These are phyloP conservation scores for Strigomonas galati DNA, from an alignment of 208 protist species.

Conservation along the genomic window DNA sequence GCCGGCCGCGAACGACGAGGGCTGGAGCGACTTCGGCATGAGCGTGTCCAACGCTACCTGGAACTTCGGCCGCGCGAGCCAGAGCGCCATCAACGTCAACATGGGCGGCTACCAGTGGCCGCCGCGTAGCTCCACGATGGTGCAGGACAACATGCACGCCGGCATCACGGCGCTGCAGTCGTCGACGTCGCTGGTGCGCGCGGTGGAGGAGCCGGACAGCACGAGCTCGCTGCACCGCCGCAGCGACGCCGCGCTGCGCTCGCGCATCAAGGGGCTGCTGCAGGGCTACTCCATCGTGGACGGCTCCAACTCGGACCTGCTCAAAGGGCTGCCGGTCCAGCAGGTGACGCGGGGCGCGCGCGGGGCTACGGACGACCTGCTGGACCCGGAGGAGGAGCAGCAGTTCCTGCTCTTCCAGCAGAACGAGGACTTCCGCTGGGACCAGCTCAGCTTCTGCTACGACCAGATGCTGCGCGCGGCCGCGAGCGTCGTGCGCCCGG, in stretches of 20 bases:
- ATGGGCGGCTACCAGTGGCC: not conserved
- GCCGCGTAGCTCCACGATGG: not conserved
- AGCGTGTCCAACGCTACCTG: constrained; percentile 16
- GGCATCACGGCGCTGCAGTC: constrained; percentile 10
- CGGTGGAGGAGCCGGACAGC: not conserved
- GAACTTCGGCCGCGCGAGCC: constrained; percentile 17
- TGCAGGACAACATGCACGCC: not conserved
- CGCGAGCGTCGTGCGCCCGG: constrained; percentile 15
- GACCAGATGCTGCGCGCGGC: constrained; percentile 54
- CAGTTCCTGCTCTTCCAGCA: constrained; percentile 30
- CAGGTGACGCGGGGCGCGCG: no score
- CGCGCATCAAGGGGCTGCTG: not conserved
- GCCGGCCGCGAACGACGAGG: not conserved
- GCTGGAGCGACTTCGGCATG: constrained; percentile 27
- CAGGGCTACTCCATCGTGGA: not conserved
- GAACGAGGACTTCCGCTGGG: constrained; percentile 55
- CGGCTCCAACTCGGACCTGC: not conserved
- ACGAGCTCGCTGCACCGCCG: not conserved
- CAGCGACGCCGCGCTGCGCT: not conserved
- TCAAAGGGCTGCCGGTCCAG: not conserved
- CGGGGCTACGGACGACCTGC: not conserved
- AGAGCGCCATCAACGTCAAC: constrained; percentile 8
- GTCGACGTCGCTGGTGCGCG: not conserved
- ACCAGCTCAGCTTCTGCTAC: constrained; percentile 58
- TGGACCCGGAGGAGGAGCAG: constrained; percentile 9